A percentile compares a stretch with the other conserved stretches of the same genome.
Conservation (phyloP, 306 rosid genomes). For the Quercus dentata region DNA sequence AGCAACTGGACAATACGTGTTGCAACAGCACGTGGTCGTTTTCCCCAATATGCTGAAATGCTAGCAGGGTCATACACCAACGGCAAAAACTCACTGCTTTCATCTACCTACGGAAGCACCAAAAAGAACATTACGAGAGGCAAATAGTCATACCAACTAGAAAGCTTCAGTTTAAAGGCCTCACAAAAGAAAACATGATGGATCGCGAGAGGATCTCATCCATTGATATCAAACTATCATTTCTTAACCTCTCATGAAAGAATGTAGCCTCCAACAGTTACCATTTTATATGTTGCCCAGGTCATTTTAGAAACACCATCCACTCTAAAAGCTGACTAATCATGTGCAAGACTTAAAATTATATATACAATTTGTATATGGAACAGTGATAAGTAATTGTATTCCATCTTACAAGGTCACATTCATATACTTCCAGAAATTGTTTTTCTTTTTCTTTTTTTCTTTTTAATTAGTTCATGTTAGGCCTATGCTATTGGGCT, state of each 20-base stretch:
- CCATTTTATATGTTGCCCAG: background rate
- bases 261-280: background rate
- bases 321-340: background rate
- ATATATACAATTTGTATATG: background rate
- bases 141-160: background rate
- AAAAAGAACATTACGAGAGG: background rate
- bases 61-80: slow-evolving; percentile 80
- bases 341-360: background rate
- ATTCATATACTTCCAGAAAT: background rate
- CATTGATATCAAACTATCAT: background rate
- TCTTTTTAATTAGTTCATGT: background rate
- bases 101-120: slow-evolving; percentile 61
- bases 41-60: slow-evolving; percentile 96
- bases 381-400: background rate
- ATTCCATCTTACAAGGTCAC: background rate
- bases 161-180: background rate
- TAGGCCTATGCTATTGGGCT: too few species aligned
- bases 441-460: background rate
- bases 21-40: slow-evolving; percentile 88
- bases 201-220: too few species aligned
- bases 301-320: background rate
- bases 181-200: background rate
- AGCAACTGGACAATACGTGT: slow-evolving; percentile 80
- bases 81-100: slow-evolving; percentile 94
- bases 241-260: background rate